A percentile compares a stretch with the other conserved stretches of the same genome.
These are phyloP conservation scores for Claviceps pusilla DNA, from an alignment of 2,329 filamentous ascomycete genomes.

Conservation along the genomic window DNA sequence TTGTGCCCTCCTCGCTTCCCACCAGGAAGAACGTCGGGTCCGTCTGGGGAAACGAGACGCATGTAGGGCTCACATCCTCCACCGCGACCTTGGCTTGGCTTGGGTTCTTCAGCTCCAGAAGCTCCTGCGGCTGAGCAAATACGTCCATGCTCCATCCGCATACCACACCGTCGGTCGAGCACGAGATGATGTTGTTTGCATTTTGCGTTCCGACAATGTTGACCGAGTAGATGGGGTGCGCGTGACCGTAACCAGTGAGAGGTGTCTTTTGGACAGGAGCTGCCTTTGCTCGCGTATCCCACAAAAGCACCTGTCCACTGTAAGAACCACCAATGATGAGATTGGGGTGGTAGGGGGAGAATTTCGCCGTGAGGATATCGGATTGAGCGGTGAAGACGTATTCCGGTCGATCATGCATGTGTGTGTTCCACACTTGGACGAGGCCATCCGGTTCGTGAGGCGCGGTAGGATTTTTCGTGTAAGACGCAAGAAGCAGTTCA, in stretches of 20 bases:
- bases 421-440: conserved; percentile 92
- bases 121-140: conserved; percentile 90
- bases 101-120: conserved; percentile 74
- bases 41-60: conserved; percentile 83
- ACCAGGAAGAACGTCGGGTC: conserved; percentile 97
- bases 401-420: conserved; percentile 86
- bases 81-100: conserved; percentile 61
- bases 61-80: conserved; percentile 88
- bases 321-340: conserved; percentile 93
- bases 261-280: conserved; percentile 92
- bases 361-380: conserved; percentile 87
- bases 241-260: conserved; percentile 84
- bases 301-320: conserved; percentile 87
- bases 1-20: conserved; percentile 89
- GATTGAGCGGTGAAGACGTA: conserved; percentile 95
- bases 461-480: conserved; percentile 92
- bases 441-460: conserved; percentile 88
- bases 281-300: conserved; percentile 86
- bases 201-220: conserved; percentile 97
- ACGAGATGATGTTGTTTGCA: conserved; percentile 95
- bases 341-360: conserved; percentile 97
- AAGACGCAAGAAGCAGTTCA: conserved; percentile 82
- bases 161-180: conserved; percentile 89
- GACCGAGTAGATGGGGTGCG: conserved; percentile 89
- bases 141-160: conserved; percentile 98